These are phyloP conservation scores for Parascedosporium putredinis DNA, from an alignment of 2,329 filamentous ascomycete species.

Conservation along the genomic window DNA sequence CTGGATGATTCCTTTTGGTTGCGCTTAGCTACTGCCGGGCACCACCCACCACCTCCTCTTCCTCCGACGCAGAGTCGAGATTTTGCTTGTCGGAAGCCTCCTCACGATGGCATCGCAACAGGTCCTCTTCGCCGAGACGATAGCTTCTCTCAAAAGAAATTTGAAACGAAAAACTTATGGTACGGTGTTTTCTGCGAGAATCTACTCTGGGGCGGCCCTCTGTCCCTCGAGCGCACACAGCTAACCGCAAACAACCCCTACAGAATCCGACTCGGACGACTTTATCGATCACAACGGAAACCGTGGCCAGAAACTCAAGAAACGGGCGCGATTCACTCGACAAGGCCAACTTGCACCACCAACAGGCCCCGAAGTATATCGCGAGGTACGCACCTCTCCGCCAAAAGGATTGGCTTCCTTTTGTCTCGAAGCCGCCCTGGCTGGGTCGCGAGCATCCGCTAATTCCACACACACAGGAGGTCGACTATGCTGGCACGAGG, in stretches of 20 bases:
- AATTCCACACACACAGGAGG: conserved; percentile 38
- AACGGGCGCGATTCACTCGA: conserved; percentile 59
- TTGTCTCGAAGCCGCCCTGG: no score
- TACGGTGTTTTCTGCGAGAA: no score
- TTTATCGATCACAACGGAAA: conserved; percentile 60
- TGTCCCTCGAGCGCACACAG: not conserved
- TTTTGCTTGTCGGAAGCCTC: not conserved
- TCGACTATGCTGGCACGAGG: conserved; percentile 64
- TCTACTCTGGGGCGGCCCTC: no score
- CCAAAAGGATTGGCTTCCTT: no score
- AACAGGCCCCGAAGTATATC: conserved; percentile 57
- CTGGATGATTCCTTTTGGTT: no score
- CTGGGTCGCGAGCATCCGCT: no score
- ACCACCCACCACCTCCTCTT: not conserved
- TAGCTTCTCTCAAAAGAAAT: conserved; percentile 58
- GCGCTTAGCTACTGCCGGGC: not conserved
- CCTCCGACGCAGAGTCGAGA: not conserved
- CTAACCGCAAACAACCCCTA: not conserved
- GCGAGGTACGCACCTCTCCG: conserved; percentile 45
- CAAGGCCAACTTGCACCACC: conserved; percentile 59
- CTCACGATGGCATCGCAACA: conserved; percentile 40
- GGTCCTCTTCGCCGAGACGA: conserved; percentile 54
- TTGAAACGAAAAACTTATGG: conserved; percentile 54
- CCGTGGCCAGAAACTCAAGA: conserved; percentile 71
- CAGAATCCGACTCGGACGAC: conserved; percentile 71